A percentile compares a stretch with the other conserved stretches of the same genome.
Evolutionary conservation across 805 yeast species (phyloP).

Genomic region (Zygoascus bituminiphila): DNA sequence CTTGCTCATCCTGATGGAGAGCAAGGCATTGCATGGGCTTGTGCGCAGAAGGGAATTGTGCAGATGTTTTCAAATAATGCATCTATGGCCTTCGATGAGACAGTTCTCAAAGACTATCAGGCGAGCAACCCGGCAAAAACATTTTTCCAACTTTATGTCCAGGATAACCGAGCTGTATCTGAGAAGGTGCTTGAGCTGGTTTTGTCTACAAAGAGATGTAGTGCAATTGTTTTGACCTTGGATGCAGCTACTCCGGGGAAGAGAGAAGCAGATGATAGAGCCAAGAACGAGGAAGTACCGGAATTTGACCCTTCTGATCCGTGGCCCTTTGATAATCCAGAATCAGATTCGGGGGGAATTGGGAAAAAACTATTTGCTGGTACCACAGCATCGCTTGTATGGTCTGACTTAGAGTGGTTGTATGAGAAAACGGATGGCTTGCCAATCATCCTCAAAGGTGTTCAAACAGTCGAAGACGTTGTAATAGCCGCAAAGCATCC

Average conservation of each 20-base stretch:
- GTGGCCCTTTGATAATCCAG: slow-evolving; percentile 6
- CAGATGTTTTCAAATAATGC: slow-evolving; percentile 36
- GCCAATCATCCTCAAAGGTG: slow-evolving; percentile 52
- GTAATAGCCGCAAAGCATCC: slow-evolving; percentile 46
- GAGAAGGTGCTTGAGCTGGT: slow-evolving; percentile 20
- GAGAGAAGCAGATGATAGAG: slow-evolving; percentile 39
- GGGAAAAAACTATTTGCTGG: slow-evolving; percentile 26
- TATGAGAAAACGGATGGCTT: slow-evolving; percentile 30
- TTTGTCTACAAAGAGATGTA: slow-evolving; percentile 29
- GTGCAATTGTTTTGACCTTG: slow-evolving; percentile 46
- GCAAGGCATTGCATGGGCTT: slow-evolving; percentile 28
- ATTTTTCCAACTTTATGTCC: slow-evolving; percentile 26
- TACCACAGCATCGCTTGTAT: slow-evolving; percentile 24
- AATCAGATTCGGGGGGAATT: slow-evolving; percentile 20
- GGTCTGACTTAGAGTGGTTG: slow-evolving; percentile 27
- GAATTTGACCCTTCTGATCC: slow-evolving; percentile 13
- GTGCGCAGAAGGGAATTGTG: slow-evolving; percentile 34
- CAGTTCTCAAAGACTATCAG: slow-evolving; percentile 16
- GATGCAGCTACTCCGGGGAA: slow-evolving; percentile 49
- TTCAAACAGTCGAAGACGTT: slow-evolving; percentile 61
- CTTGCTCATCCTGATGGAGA: slow-evolving; percentile 30
- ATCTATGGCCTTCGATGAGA: slow-evolving; percentile 26
- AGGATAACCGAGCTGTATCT: slow-evolving; percentile 22
- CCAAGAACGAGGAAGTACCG: slow-evolving; percentile 18
- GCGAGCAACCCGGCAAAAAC: slow-evolving; percentile 21